These are phyloP conservation scores for Globisporangium abappressorium DNA, from an alignment of 352 stramenopile species.

Conservation along the genomic window DNA sequence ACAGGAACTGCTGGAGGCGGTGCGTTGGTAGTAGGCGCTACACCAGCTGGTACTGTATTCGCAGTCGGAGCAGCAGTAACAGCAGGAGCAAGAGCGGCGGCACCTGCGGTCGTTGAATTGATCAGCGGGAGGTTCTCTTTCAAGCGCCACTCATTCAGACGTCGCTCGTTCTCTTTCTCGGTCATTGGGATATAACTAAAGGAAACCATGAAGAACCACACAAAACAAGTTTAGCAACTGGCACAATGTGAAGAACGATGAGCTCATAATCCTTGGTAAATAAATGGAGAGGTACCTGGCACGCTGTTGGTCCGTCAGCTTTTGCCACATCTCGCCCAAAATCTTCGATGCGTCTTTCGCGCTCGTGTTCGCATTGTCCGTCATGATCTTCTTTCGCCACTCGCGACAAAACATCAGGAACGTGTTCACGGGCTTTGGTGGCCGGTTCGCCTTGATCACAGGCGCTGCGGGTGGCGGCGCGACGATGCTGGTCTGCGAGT, in stretches of 20 bases:
- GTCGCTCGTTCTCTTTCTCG: conserved; percentile 70
- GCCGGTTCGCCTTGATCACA: conserved; percentile 53
- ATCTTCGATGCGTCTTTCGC: conserved; percentile 83
- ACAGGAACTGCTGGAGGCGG: not conserved
- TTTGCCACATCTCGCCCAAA: conserved; percentile 84
- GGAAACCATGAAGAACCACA: conserved; percentile 10
- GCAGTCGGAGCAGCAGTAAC: not conserved
- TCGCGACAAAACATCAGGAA: conserved; percentile 85
- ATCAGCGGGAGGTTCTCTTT: conserved; percentile 62
- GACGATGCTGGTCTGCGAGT: conserved; percentile 49
- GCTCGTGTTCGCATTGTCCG: conserved; percentile 60
- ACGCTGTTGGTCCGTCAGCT: conserved; percentile 71
- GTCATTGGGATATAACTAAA: conserved; percentile 68
- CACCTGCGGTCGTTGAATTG: not conserved
- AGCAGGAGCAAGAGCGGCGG: not conserved
- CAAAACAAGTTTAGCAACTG: not conserved
- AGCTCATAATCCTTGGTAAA: not conserved
- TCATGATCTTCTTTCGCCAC: conserved; percentile 83
- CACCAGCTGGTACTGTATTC: not conserved
- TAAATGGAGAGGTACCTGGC: conserved; percentile 32
- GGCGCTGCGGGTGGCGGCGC: conserved; percentile 23
- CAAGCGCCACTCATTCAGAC: conserved; percentile 72
- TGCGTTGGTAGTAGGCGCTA: not conserved
- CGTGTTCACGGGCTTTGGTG: conserved; percentile 81
- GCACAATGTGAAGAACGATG: not conserved